Evolutionary conservation across 2,329 filamentous ascomycete species (phyloP).

Genomic region (Tolypocladium album): DNA sequence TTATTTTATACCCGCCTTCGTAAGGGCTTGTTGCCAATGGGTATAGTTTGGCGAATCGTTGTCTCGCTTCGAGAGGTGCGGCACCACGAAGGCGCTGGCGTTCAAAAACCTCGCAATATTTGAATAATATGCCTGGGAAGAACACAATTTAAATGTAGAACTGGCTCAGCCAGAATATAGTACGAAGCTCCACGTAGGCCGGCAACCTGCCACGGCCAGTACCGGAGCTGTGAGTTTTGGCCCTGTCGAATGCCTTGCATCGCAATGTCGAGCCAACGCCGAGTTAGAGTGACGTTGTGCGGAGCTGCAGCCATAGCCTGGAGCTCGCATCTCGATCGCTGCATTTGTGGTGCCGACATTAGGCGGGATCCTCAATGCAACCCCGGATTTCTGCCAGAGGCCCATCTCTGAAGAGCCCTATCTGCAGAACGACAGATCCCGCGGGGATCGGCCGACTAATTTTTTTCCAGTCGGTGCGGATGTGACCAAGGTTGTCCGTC

Average conservation of each 20-base stretch:
- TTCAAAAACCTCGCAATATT: neutral
- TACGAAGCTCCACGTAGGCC: neutral
- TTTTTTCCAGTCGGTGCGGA: neutral
- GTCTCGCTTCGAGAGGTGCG: neutral
- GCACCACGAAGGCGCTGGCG: neutral
- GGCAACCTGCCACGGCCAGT: neutral
- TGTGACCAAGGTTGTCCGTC: neutral
- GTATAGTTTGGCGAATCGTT: neutral
- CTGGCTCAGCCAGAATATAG: neutral
- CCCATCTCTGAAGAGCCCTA: neutral
- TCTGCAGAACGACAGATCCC: neutral
- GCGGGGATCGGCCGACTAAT: neutral
- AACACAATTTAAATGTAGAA: neutral
- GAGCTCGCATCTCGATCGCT: neutral
- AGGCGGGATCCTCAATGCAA: neutral
- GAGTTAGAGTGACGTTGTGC: neutral
- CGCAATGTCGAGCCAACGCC: neutral
- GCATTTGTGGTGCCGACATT: too few relatives aligned
- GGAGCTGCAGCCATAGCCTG: neutral
- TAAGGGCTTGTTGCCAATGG: neutral
- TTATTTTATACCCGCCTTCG: neutral
- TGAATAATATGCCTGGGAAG: neutral
- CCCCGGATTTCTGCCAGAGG: neutral
- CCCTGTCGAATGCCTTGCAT: neutral
- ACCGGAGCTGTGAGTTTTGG: neutral